Evolutionary conservation across 179 eudicot genomes (phyloP), one percentile per base, ranked within the genome.

Genomic region (Patellifolia procumbens): DNA sequence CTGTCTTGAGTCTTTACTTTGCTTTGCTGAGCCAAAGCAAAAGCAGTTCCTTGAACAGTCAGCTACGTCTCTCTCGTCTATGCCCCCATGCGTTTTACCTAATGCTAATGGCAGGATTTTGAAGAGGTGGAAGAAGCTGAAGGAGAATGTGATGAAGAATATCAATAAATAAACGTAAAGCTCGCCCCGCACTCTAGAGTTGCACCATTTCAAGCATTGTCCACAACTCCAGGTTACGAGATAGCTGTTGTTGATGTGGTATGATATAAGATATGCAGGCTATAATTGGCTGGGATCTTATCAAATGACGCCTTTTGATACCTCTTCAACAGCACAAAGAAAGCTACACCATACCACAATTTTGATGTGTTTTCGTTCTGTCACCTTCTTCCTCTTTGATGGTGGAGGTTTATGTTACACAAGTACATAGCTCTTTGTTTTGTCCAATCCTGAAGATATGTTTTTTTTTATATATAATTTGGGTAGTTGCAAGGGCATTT

Each of bases 1-100:
- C 6, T 93, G 98, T 68, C 68, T 39, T 3, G 97, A 93, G 28
- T 89, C 92, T 66, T 81, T 90, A 77, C 86, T 90, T 29, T 93
- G 98, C 77, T 93, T 82, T 46, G 96, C 97, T 39, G 91, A 93
- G 26, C 85, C 84, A 65, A 88, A 84, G 66, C 89, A 88, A 78
- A 85, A 80, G 81, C 82, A 78, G 64, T 89, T 86, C 78, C 87
- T 93, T 20, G 84, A 86, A 68, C 90, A 83, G 74, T 92, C 98
- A 20, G 83, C 84, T 73, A 74, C 95, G 1, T 68, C 83, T 34
- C 88, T 92, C 62, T 85, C 97, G 0, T 29, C 80, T 20, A 52
- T 85, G 46, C 90, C 88, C 49, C 97, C 98, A 0, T 93, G 98
- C 84, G 46, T 76, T 29, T 82, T 89, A 55, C 90, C 82, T 42